Evolutionary conservation across 768 basidiomycete species (phyloP), one percentile per base, ranked within the genome.

Genomic region (Russula foetens): DNA sequence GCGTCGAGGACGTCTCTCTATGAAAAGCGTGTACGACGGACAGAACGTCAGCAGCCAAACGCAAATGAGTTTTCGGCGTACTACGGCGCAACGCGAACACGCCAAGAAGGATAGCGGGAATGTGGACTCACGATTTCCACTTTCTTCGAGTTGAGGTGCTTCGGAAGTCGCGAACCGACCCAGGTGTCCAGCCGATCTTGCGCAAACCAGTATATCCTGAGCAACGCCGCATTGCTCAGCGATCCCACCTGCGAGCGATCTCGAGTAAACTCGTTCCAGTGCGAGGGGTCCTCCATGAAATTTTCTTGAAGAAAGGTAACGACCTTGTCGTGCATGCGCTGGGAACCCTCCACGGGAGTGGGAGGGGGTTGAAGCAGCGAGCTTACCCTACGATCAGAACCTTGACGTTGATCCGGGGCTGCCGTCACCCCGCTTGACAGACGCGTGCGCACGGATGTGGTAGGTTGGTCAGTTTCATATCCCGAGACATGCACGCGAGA

Each of bases 161-260:
- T 45, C 28, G 60, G 56, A 3, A 56, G 39, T 17, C 38, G 45
- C 19, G 56, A 29, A 33, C 56, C 60, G 17, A 58, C 45, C 60
- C 56, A 62, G 23, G 31, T 19, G 24, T 58, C 60, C 38, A 62
- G 19, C 24, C 15, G 56, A 23, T 24, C 56, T 14, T 62, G 60
- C 23, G 56, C 60, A 31, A 53, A 62, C 60, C 60, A 62, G 51
- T 62, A 62, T 28, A 33, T 21, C 38, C 56, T 58, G 15, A 62
- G 60, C 24, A 62, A 21, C 19, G 31, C 33, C 39, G n/a, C 56
- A 39, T 62, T 62, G 56, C 56, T 58, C 51, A 62, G 19, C 2
- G 46, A 58, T 33, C 35, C 49, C 1, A 47, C 38, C 1, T 53
- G 60, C 33, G 56, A 50, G 21, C 29, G 51, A 19, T 53, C 43